These are phyloP conservation scores for Lentinula lateritia DNA, from an alignment of 768 basidiomycete species.

Conservation along the genomic window DNA sequence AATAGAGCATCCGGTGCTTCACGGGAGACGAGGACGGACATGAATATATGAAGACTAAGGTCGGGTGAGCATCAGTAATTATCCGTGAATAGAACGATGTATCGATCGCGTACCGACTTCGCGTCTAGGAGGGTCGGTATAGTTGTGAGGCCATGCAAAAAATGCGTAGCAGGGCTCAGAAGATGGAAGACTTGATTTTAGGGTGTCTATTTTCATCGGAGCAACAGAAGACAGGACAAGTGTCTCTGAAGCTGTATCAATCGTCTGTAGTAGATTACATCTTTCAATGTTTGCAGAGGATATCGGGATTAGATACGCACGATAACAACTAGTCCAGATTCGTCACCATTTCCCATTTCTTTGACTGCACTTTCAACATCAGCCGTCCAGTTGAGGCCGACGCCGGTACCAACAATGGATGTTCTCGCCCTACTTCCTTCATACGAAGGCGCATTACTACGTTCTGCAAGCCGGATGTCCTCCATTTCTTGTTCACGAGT, in stretches of 20 bases:
- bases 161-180: slow-evolving; percentile 66
- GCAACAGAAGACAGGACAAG: slow-evolving; percentile 38
- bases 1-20: slow-evolving; percentile 87
- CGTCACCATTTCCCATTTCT: slow-evolving; percentile 44
- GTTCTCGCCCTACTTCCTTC: slow-evolving; percentile 52
- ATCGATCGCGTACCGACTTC: slow-evolving; percentile 48
- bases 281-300: background rate
- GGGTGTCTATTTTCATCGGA: slow-evolving; percentile 33
- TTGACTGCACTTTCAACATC: slow-evolving; percentile 62
- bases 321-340: slow-evolving; percentile 53
- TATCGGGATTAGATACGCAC: slow-evolving; percentile 36
- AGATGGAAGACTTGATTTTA: slow-evolving; percentile 45
- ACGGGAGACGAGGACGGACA: slow-evolving; percentile 80
- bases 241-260: slow-evolving; percentile 61
- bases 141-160: slow-evolving; percentile 55
- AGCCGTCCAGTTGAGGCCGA: slow-evolving; percentile 64
- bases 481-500: slow-evolving; percentile 78
- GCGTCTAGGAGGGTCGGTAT: slow-evolving; percentile 34
- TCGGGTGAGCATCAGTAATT: background rate
- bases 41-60: slow-evolving; percentile 85
- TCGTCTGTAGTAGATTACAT: slow-evolving; percentile 38
- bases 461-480: slow-evolving; percentile 72
- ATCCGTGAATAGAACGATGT: background rate
- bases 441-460: slow-evolving; percentile 46
- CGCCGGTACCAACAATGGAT: slow-evolving; percentile 51